Base-by-base conservation (phyloP, 805 yeast genomes). In the Candida ficus region DNA sequence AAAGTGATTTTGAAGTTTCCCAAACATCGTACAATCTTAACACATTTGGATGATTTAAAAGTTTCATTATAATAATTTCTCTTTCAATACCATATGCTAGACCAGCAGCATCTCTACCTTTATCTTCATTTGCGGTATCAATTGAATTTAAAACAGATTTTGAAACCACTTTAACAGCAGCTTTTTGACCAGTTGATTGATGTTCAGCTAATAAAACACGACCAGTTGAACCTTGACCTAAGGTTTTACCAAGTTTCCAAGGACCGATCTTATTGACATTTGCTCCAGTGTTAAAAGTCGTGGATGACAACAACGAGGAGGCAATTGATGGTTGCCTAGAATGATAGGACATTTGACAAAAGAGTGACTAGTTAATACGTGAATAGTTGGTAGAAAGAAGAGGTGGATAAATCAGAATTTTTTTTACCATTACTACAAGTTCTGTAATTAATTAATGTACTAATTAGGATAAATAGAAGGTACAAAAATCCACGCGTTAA, bases 41-140 rank as follows among this genome's bases (percentile, higher is more conserved):
- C 19, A 93, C 93, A 56, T 93, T 91, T 11, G 95, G 88, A 62
- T 93, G 98, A 45, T 93, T 86, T 34, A 93, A 77, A 31, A 93
- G 71, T 64, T 93, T 93, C 99, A 91, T 93, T 52, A 93, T 93
- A 53, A 93, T 90, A 48, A 93, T 95, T 60, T 93, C 99, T 50
- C 98, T 76, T 64, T 93, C 99, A 33, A 93, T 91, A 29, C 99
- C 99, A 60, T 91, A 89, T 3, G 96, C 95, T 43, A 85, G 71
- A 1, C 88, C 87, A 13, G 71, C 66, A n/a, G 73, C 71, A 42
- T 73, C 77, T 36, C 64, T 50, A 4, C 65, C 63, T 49, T 56
- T 57, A 44, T 47, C 53, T 26, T 65, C 71, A 23, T 67, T 67
- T 20, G 39, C 65, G 19, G 43, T 29, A 27, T 58, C 61, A 26